Evolutionary conservation across 1,139 yeast species (phyloP).

Genomic region (Hyphopichia wangnamkhiaoensis): DNA sequence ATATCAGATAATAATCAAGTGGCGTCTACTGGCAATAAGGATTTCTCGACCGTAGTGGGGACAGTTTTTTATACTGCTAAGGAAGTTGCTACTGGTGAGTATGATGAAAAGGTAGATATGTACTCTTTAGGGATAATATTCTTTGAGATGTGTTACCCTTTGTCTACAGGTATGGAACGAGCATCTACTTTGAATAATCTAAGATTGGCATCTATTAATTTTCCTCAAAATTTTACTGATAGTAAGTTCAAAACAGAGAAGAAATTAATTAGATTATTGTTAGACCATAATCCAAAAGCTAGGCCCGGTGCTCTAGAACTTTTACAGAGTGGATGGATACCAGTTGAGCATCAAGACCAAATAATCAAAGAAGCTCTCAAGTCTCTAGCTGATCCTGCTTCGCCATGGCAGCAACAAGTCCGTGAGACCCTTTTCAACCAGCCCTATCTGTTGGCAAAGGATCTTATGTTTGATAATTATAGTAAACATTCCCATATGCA

Average conservation of each 20-base stretch:
- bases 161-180: slow-evolving; percentile 91
- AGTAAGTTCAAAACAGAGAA: slow-evolving; percentile 57
- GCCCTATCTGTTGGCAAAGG: slow-evolving; percentile 80
- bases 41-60: slow-evolving; percentile 88
- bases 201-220: slow-evolving; percentile 57
- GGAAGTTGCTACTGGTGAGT: slow-evolving; percentile 78
- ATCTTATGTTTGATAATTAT: slow-evolving; percentile 69
- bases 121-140: slow-evolving; percentile 92
- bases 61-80: slow-evolving; percentile 91
- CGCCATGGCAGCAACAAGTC: slow-evolving; percentile 94
- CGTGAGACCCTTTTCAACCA: slow-evolving; percentile 81
- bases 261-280: slow-evolving; percentile 60
- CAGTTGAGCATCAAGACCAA: slow-evolving; percentile 88
- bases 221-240: slow-evolving; percentile 65
- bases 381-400: slow-evolving; percentile 83
- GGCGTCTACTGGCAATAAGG: slow-evolving; percentile 50
- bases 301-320: slow-evolving; percentile 81
- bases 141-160: slow-evolving; percentile 87
- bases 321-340: slow-evolving; percentile 77
- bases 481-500: slow-evolving; percentile 21
- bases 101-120: slow-evolving; percentile 93
- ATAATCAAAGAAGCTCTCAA: slow-evolving; percentile 84
- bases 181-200: slow-evolving; percentile 66
- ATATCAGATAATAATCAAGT: slow-evolving; percentile 45
- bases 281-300: slow-evolving; percentile 75